phyloP scores from a whole-genome alignment of 805 yeast genomes.

The Candida peoriensis region DNA sequence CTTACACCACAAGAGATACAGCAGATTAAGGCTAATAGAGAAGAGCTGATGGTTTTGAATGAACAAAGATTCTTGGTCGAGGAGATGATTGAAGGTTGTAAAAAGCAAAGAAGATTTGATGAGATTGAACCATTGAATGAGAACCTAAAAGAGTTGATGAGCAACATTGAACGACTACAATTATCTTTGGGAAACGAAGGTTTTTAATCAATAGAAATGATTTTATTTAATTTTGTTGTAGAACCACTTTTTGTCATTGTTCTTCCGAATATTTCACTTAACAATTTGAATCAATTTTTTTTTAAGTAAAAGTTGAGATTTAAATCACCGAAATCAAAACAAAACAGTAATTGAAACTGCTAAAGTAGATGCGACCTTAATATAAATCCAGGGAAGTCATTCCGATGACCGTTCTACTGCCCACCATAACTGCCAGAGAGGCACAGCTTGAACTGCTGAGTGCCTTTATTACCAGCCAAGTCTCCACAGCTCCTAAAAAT shows the following conservation, averaged over 20 bases:
- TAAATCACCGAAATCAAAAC: no score
- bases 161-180: slow-evolving; percentile 43
- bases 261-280: no score
- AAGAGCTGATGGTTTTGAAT: slow-evolving; percentile 77
- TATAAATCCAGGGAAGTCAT: no score
- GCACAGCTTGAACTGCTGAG: slow-evolving; percentile 14
- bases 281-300: no score
- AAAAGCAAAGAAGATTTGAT: slow-evolving; percentile 68
- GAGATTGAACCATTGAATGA: slow-evolving; percentile 58
- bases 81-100: slow-evolving; percentile 56
- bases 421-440: slow-evolving; percentile 12
- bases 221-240: no score
- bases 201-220: slow-evolving; percentile 16
- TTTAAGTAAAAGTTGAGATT: no score
- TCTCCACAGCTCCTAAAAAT: slow-evolving; percentile 5
- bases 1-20: slow-evolving; percentile 38
- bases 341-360: no score
- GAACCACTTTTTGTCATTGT: no score
- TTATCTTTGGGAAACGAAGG: slow-evolving; percentile 52
- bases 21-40: slow-evolving; percentile 56
- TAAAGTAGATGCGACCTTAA: no score
- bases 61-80: slow-evolving; percentile 77
- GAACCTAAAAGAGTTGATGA: slow-evolving; percentile 52
- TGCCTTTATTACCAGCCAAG: slow-evolving; percentile 11
- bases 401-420: no score